Percentiles rank a stretch among this genome's conserved stretches.
Evolutionary conservation across 202 grass and related monocot species (phyloP).

Genomic region (Zoysia matrella): DNA sequence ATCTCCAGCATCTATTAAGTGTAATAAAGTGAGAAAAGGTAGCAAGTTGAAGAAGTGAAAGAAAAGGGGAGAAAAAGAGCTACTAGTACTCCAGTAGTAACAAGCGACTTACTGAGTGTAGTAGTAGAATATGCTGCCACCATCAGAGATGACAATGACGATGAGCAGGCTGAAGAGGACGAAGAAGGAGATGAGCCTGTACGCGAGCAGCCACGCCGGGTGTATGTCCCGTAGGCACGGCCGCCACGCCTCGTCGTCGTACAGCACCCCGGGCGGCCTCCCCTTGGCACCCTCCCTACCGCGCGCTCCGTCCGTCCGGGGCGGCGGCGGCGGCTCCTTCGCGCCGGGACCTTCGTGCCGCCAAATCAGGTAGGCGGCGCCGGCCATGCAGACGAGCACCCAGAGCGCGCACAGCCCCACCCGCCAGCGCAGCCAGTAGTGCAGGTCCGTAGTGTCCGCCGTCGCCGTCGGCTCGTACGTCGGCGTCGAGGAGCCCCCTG

Average conservation of each 20-base stretch:
- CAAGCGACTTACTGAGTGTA: slow-evolving; percentile 77
- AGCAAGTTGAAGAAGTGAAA: not conserved
- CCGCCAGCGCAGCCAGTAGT: slow-evolving; percentile 77
- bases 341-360: slow-evolving; percentile 61
- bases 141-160: slow-evolving; percentile 75
- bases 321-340: not conserved
- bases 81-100: too few relatives aligned
- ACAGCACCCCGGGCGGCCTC: slow-evolving; percentile 53
- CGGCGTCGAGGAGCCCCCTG: slow-evolving; percentile 52
- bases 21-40: too few relatives aligned
- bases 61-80: not conserved
- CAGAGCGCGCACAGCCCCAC: slow-evolving; percentile 60
- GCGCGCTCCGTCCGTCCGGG: not conserved
- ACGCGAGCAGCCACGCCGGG: slow-evolving; percentile 75
- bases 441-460: slow-evolving; percentile 60
- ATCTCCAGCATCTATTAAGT: too few relatives aligned
- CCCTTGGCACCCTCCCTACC: not conserved
- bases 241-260: slow-evolving; percentile 81
- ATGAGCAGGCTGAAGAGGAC: slow-evolving; percentile 73
- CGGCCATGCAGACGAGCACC: slow-evolving; percentile 62
- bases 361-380: slow-evolving; percentile 64
- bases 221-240: slow-evolving; percentile 84
- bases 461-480: slow-evolving; percentile 63
- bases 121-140: slow-evolving; percentile 80
- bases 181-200: slow-evolving; percentile 74